Evolutionary conservation across 768 basidiomycete species (phyloP).

Genomic region (Russula foetens): DNA sequence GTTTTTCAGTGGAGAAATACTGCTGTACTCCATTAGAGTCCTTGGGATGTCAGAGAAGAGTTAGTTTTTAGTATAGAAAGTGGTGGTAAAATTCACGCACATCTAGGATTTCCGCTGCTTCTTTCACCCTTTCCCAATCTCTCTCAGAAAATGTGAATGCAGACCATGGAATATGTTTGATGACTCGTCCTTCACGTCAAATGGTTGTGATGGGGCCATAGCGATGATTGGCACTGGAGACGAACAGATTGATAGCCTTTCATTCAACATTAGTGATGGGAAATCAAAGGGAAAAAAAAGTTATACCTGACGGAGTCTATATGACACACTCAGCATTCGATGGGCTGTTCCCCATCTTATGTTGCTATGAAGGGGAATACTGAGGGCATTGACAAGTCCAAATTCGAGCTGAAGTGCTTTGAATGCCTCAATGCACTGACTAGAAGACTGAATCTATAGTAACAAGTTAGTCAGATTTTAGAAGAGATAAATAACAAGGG

Average conservation of each 20-base stretch:
- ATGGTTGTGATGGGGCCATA: not conserved
- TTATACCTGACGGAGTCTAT: too few relatives aligned
- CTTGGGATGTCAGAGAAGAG: slow-evolving; percentile 10
- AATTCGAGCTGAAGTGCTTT: too few relatives aligned
- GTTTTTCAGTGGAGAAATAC: slow-evolving; percentile 23
- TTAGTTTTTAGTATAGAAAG: not conserved
- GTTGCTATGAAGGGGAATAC: too few relatives aligned
- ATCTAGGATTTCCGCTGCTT: not conserved
- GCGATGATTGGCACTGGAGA: not conserved
- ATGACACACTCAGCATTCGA: too few relatives aligned
- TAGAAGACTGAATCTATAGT: too few relatives aligned
- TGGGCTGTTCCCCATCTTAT: too few relatives aligned
- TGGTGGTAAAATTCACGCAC: not conserved
- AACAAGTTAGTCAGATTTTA: not conserved
- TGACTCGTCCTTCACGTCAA: not conserved
- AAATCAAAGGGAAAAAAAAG: too few relatives aligned
- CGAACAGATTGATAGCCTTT: not conserved
- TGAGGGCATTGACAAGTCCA: too few relatives aligned
- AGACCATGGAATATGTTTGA: not conserved
- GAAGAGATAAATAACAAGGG: not conserved
- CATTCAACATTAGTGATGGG: too few relatives aligned
- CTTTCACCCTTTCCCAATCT: not conserved
- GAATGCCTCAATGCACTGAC: too few relatives aligned
- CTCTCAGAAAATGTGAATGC: not conserved
- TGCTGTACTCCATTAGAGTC: slow-evolving; percentile 26